A percentile compares a stretch with the other conserved stretches of the same genome.
phyloP scores from a whole-genome alignment of 257 asterid genomes.

The Datura wrightii region DNA sequence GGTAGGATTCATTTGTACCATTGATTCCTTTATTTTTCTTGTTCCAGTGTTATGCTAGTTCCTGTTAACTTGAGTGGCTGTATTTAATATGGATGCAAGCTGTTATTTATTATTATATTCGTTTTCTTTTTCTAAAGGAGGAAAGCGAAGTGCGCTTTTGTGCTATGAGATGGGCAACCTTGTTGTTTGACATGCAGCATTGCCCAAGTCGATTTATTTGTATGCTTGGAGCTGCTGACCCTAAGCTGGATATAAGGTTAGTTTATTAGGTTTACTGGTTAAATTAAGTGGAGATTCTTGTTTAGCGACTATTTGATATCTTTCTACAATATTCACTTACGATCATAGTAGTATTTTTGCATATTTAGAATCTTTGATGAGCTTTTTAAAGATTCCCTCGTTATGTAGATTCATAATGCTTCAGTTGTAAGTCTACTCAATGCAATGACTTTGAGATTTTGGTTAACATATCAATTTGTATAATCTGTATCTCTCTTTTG shows the following conservation, averaged over 20 bases:
- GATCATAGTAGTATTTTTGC: not conserved
- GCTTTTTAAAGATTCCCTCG: not conserved
- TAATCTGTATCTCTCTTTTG: conserved; percentile 10
- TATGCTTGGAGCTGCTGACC: conserved; percentile 93
- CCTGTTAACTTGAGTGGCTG: conserved; percentile 30
- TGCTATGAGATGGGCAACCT: conserved; percentile 95
- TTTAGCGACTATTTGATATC: not conserved
- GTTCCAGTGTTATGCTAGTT: conserved; percentile 29
- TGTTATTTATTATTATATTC: conserved; percentile 22
- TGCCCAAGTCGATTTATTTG: conserved; percentile 97
- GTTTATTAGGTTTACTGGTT: conserved; percentile 13
- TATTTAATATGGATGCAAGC: not conserved
- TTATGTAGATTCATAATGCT: not conserved
- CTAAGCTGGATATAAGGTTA: conserved; percentile 94
- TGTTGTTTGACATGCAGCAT: conserved; percentile 81
- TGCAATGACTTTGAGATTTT: conserved; percentile 1
- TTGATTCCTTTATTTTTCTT: conserved; percentile 24
- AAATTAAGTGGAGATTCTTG: not conserved
- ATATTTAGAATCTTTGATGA: conserved; percentile 4
- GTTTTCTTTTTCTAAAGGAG: conserved; percentile 58
- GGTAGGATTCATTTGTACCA: conserved; percentile 53
- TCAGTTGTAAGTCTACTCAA: not conserved
- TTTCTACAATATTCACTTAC: conserved; percentile 2
- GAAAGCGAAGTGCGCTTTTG: conserved; percentile 99
- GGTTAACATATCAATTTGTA: conserved; percentile 8